Evolutionary conservation across 1,284 basidiomycete genomes (phyloP).

Genomic region (Apiotrichum mycotoxinovorans): DNA sequence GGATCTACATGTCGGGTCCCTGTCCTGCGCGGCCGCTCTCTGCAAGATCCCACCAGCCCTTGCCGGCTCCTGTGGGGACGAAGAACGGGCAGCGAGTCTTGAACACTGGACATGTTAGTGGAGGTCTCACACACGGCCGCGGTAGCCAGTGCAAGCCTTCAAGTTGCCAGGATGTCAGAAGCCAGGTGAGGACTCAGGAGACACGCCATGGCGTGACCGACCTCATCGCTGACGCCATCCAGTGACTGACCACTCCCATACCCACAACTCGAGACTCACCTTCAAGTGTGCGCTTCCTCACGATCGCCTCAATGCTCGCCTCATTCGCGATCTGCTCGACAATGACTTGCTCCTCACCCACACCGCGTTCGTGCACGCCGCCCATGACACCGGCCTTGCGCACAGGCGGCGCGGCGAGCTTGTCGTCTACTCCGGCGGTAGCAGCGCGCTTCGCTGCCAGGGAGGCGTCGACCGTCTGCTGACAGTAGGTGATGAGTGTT

Average conservation of each 20-base stretch:
- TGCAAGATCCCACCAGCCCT: conserved; percentile 65
- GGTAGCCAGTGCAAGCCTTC: too few relatives aligned
- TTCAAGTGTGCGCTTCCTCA: conserved; percentile 70
- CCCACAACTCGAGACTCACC: conserved; percentile 54
- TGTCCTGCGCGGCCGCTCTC: conserved; percentile 25
- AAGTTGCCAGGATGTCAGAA: too few relatives aligned
- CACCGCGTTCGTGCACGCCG: conserved; percentile 54
- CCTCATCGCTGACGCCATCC: too few relatives aligned
- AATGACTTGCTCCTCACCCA: conserved; percentile 71
- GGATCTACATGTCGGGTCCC: neutral
- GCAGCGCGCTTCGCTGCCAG: conserved; percentile 58
- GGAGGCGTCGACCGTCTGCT: conserved; percentile 64
- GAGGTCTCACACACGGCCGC: neutral
- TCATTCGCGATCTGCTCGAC: conserved; percentile 76
- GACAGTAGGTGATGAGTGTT: conserved; percentile 74
- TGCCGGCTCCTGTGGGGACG: conserved; percentile 63
- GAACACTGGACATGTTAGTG: conserved; percentile 59
- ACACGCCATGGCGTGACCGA: too few relatives aligned
- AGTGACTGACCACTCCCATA: too few relatives aligned
- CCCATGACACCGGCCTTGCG: conserved; percentile 16
- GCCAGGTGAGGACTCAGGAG: too few relatives aligned
- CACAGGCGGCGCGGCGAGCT: conserved; percentile 11
- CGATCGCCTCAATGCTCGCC: conserved; percentile 70
- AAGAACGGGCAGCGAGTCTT: conserved; percentile 78
- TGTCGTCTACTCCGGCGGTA: conserved; percentile 18